Base-by-base conservation (phyloP, 2,329 filamentous ascomycete species). In the Aspergillus piperis region DNA sequence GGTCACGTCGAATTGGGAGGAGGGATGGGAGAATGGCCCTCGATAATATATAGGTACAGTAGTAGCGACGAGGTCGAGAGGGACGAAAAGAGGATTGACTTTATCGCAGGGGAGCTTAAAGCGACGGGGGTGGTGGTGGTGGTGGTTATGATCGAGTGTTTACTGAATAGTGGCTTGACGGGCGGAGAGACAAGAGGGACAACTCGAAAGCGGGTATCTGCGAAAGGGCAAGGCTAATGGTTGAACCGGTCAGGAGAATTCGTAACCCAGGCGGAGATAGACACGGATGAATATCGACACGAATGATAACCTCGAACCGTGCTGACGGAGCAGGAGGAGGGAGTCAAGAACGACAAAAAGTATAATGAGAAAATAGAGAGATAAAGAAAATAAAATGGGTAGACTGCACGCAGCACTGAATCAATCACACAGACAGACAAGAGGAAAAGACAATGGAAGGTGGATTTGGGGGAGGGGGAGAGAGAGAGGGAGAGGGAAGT, bases 1-100 rank as follows among this genome's bases (percentile, higher is more conserved):
- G 59, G 50, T 63, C 54, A 44, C 55, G 61, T 39, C 39, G 57
- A 50, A 59, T 66, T 61, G 55, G 59, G 62, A 30, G 41, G 58
- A 61, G 53, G 50, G 32, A 36, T 36, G 32, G 32, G 10, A 15
- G 11, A 36, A 13, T 36, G 57, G 48, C 62, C 38, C 42, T 38
- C 17, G 38, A 57, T 36, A 36, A 36, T 15, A 36, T 48, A 30
- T 55, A 61, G 57, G 60, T 57, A 61, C 52, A 60, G 56, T 57
- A 44, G 54, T 25, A 50, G 50, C 50, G 30, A 42, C 57, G 52
- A 58, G 36, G 54, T 44, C 38, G 52, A 53, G 52, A n/a, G 36
- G 32, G 8, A 39, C 30, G 8, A 41, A 6, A 15, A 55, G 39
- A n/a, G 44, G 8, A 27, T n/a, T 21, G 30, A 21, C 44, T 8